Evolutionary conservation across 495 filamentous ascomycete genomes (phyloP).

Genomic region (Parmelia sp.): DNA sequence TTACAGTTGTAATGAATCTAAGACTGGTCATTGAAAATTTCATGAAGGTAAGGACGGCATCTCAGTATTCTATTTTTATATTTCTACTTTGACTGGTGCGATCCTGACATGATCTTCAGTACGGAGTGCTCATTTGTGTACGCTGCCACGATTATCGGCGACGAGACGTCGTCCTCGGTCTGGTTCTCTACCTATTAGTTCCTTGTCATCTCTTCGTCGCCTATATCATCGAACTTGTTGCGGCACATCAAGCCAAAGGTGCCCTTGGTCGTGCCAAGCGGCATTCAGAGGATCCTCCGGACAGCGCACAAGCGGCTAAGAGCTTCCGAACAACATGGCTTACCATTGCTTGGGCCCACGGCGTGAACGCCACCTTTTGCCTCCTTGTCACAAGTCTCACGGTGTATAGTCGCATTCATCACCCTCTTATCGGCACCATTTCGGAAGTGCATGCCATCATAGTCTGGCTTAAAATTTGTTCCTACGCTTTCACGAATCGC

Average conservation of each 20-base stretch:
- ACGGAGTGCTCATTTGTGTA: constrained; percentile 89
- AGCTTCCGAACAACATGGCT: constrained; percentile 68
- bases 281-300: constrained; percentile 48
- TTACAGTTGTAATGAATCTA: constrained; percentile 79
- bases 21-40: constrained; percentile 94
- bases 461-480: constrained; percentile 90
- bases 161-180: constrained; percentile 68
- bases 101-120: constrained; percentile 43
- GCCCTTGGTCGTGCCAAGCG: constrained; percentile 58
- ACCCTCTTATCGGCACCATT: constrained; percentile 87
- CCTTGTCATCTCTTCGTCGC: constrained; percentile 86
- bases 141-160: constrained; percentile 80
- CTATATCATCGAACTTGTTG: constrained; percentile 76
- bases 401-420: constrained; percentile 84
- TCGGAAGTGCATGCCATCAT: constrained; percentile 89
- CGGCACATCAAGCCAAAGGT: constrained; percentile 65
- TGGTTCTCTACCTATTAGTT: constrained; percentile 72
- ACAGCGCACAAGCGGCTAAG: constrained; percentile 37
- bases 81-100: background rate
- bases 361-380: constrained; percentile 74
- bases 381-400: constrained; percentile 72
- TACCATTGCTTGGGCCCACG: constrained; percentile 68
- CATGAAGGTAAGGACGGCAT: constrained; percentile 69
- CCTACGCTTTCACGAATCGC: constrained; percentile 93
- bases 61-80: background rate